A percentile compares a stretch with the other conserved stretches of the same genome.
phyloP scores from a whole-genome alignment of 805 yeast species.

The Maudiozyma barnettii region DNA sequence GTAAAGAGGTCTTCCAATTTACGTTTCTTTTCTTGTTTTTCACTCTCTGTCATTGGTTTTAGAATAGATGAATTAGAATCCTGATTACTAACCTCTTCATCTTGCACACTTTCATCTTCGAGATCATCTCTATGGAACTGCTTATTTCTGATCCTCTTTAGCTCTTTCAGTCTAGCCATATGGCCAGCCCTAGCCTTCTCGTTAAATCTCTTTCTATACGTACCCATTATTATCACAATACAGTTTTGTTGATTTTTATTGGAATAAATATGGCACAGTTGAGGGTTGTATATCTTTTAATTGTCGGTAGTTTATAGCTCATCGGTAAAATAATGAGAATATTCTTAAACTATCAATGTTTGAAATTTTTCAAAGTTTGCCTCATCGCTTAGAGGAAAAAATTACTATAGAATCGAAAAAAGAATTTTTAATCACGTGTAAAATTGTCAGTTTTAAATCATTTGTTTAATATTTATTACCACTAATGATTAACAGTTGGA shows the following conservation, averaged over 20 bases:
- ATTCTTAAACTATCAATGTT: neutral
- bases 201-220: constrained; percentile 69
- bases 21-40: constrained; percentile 55
- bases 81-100: constrained; percentile 10
- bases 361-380: constrained; percentile 1
- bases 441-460: too few species aligned
- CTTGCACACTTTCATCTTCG: constrained; percentile 30
- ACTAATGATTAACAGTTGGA: too few species aligned
- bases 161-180: constrained; percentile 66
- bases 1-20: constrained; percentile 49
- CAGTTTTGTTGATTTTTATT: neutral
- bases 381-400: constrained; percentile 4
- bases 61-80: constrained; percentile 55
- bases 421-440: too few species aligned
- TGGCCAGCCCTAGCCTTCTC: constrained; percentile 81
- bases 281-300: neutral
- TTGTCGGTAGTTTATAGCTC: neutral
- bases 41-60: constrained; percentile 54
- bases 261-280: neutral
- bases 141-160: constrained; percentile 59
- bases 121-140: constrained; percentile 44
- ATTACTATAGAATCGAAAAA: too few species aligned
- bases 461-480: too few species aligned
- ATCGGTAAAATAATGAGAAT: neutral
- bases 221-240: constrained; percentile 47